A percentile compares a stretch with the other conserved stretches of the same genome.
Conservation (phyloP, 164 flowering plant species). For the Piper betle region DNA sequence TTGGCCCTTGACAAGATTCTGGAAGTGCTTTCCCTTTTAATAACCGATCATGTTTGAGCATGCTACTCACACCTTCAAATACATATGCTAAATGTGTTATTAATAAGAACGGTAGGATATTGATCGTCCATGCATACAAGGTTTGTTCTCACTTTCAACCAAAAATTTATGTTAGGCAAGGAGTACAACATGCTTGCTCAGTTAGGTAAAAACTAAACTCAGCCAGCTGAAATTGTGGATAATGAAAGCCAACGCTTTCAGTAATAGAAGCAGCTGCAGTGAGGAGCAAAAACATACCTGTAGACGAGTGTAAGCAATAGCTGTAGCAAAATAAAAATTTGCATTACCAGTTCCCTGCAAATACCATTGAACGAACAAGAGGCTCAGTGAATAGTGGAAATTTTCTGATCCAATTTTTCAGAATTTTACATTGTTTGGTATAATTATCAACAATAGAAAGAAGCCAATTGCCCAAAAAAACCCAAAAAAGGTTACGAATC, state of each 20-base stretch:
- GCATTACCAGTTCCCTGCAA: constrained; percentile 97
- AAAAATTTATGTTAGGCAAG: no score
- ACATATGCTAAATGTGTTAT: constrained; percentile 53
- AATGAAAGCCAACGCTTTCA: neutral
- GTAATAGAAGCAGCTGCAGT: neutral
- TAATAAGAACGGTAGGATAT: neutral
- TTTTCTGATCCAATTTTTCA: neutral
- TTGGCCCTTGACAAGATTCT: constrained; percentile 12
- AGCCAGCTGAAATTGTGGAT: neutral
- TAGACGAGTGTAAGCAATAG: constrained; percentile 77
- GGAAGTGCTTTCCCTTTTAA: constrained; percentile 28
- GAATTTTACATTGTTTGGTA: no score
- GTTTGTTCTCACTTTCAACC: no score
- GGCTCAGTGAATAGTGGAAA: neutral
- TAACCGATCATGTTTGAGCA: constrained; percentile 77
- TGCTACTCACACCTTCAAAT: constrained; percentile 73
- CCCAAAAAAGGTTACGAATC: no score
- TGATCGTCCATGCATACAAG: neutral
- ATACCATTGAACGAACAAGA: constrained; percentile 1
- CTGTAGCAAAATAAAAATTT: constrained; percentile 92
- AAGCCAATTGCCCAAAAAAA: no score
- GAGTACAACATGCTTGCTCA: no score
- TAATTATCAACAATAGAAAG: neutral
- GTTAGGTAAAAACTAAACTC: neutral
- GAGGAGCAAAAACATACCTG: constrained; percentile 41